Evolutionary conservation across 768 basidiomycete genomes (phyloP), one percentile per base, ranked within the genome.

Genomic region (Naematelia aurantialba): DNA sequence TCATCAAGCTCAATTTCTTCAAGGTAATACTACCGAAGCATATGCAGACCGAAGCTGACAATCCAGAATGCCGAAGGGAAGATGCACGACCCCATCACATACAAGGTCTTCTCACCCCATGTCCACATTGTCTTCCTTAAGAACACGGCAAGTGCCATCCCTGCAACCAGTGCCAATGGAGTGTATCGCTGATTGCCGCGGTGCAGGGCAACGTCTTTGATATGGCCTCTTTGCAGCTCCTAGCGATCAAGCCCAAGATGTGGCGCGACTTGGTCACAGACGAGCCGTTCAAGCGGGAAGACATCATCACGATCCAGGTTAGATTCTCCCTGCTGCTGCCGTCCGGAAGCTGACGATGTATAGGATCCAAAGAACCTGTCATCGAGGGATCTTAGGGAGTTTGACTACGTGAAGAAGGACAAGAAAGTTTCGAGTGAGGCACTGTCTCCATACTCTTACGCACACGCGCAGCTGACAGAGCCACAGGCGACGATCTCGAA

Each of bases 31-130:
- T 30, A 19, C 54, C 14, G 19, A 24, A 13, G 45, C 30, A 4
- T 13, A 8, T 46, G 30, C 26, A 59, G 10, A 22, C 31, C 5
- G 3, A 34, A 34, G 50, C 59, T 64, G 22, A 52, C 39, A 11
- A 22, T 34, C 81, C 82, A 90, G 61, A 93, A 93, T 76, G 80
- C 88, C 2, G 85, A 90, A 24, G 88, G 88, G 39, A 88, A 91
- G 76, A 84, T 89, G 12, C 87, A 96, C 74, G 96, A 99, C 75
- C 96, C 96, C 0, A 91, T 99, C 45, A 91, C 91, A 2, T 99
- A 94, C 84, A 98, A 97, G 76, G 88, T 89, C 1, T 96, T 99
- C 82, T 92, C 83, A 72, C 88, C 94, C 62, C 94, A 98, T 75
- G 93, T 94, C 0, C 89, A 97, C 72, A 89, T 99, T 56, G 89